Evolutionary conservation across 495 filamentous ascomycete species (phyloP), one percentile per base, ranked within the genome.

Genomic region (Letharia columbiana): DNA sequence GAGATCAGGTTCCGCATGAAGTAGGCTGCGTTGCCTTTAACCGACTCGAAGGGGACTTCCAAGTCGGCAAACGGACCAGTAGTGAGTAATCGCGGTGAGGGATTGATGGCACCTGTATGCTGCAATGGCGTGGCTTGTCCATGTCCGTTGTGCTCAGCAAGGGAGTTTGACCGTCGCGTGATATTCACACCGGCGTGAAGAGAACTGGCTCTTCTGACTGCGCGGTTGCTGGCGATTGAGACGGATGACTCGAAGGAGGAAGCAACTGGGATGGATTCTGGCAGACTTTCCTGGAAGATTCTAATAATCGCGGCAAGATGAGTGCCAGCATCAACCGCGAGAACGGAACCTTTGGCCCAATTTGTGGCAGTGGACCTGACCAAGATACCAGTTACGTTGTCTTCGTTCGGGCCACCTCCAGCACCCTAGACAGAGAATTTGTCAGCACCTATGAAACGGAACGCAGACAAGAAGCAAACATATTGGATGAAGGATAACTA

Each of bases 251-350:
- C 60, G 58, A 56, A 56, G 15, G 64, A 60, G 4, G 59, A 52
- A 41, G 18, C 60, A 42, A 62, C 39, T 45, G 56, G 44, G 31
- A 63, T 59, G 47, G 69, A 67, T 33, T 39, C 74, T 60, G 65
- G 73, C 69, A 72, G 82, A 73, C 79, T 84, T 64, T 72, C 73
- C 70, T 82, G 84, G 20, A 98, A 77, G 39, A 94, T 87, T 39
- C 82, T 82, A 58, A 85, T 83, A 57, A 98, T 94, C 40, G 91
- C 87, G 23, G 89, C 83, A 45, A 98, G 82, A 74, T 97, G 91
- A 54, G 90, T 89, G 60, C 94, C 94, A 33, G 91, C 94, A 78
- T 98, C 94, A 54, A 98, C 89, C 40, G 91, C 93, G 10, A 97
- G 77, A 15, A 96, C 71, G 0, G 92, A 96, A 41, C 88, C 86